Evolutionary conservation across 1,284 basidiomycete species (phyloP), one percentile per base, ranked within the genome.

Genomic region (Erythrobasidium hasegawianum): DNA sequence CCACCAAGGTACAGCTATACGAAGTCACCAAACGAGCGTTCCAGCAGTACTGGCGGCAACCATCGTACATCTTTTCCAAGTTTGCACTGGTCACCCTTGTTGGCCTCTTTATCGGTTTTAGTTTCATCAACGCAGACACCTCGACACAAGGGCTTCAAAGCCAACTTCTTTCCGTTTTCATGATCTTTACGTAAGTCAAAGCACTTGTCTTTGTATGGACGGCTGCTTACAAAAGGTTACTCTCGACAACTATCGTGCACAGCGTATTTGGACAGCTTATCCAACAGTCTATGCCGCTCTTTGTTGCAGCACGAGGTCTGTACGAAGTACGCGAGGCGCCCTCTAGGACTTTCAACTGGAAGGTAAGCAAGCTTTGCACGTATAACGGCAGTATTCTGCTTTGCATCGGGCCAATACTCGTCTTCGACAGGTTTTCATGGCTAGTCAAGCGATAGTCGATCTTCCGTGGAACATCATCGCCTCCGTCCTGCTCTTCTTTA

Each of bases 291-390:
- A 77, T 79, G 76, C 79, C 78, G 43, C 75, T 79, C 60, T 81
- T 81, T 68, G 78, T 82, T 70, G 76, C 74, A 29, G 78, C 82
- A 74, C 78, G 81, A 64, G 78, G 81, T 57, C 80, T 89, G 13
- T 90, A 87, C 75, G 86, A 89, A 74, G 83, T 84, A 13, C 83
- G 88, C 38, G 88, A 90, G 76, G 82, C 84, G 0, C 81, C 86
- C 0, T 87, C 86, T 71, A 83, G 87, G 73, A 88, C 89, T 74
- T 94, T 91, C 79, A 84, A 84, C 57, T 94, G 91, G 91, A 33
- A 33, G 33, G 33, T 33, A 11, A 33, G 33, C 33, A n/a, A n/a
- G n/a, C n/a, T n/a, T n/a, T n/a, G n/a, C n/a, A n/a, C n/a, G n/a
- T n/a, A n/a, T n/a, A 11, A 4, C n/a, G n/a, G n/a, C 68, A 70